Conservation (phyloP, 192 early-diverging fungal genomes). For the Coemansia sp. region DNA sequence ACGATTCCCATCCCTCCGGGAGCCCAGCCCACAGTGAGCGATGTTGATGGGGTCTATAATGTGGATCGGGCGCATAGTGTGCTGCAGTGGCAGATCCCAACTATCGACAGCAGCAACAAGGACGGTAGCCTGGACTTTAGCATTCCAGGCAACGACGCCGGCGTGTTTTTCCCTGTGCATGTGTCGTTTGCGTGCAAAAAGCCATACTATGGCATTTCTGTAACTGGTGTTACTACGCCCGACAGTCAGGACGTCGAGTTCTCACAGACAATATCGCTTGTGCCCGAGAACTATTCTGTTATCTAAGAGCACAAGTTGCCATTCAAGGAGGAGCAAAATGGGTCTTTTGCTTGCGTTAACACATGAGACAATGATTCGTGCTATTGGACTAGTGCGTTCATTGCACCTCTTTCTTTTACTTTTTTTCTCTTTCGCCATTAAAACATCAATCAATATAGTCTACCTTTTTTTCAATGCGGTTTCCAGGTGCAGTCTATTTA, state of each 20-base stretch:
- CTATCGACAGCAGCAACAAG: constrained; percentile 74
- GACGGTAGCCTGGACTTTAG: constrained; percentile 82
- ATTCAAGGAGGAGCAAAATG: neutral
- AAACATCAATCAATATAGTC: neutral
- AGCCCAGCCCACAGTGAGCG: constrained; percentile 69
- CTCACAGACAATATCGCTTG: constrained; percentile 70
- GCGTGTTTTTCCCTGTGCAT: constrained; percentile 33
- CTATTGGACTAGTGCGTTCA: neutral
- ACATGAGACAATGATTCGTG: too few relatives aligned
- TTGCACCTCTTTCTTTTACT: neutral
- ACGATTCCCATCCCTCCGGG: constrained; percentile 84
- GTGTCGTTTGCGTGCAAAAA: constrained; percentile 73
- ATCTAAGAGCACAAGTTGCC: constrained; percentile 55
- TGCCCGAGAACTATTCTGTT: constrained; percentile 80
- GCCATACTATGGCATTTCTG: constrained; percentile 77
- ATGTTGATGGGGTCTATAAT: constrained; percentile 80
- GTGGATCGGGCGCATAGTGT: constrained; percentile 69
- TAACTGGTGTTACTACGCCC: constrained; percentile 42
- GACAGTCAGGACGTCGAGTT: constrained; percentile 66
- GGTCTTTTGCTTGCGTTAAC: too few relatives aligned
- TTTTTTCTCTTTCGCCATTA: neutral
- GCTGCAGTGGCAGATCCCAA: constrained; percentile 79
- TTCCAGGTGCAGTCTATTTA: too few relatives aligned
- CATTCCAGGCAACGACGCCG: constrained; percentile 72
- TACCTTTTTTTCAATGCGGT: neutral